These are phyloP conservation scores for Colletotrichum sp. DNA, from an alignment of 2,329 filamentous ascomycete genomes.

Conservation along the genomic window DNA sequence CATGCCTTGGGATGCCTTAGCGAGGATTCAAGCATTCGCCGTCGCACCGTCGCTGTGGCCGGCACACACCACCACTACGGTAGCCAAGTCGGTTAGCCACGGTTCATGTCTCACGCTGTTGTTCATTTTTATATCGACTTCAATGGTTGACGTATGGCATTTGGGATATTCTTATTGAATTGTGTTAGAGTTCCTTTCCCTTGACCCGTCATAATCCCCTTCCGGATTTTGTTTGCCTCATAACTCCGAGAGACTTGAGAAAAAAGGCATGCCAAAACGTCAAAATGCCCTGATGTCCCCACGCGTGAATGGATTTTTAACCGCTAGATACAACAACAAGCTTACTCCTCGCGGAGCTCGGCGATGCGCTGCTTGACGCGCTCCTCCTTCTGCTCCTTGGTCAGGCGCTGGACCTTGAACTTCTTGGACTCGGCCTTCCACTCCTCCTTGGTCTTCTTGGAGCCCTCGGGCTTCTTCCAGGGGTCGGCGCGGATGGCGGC, in stretches of 20 bases:
- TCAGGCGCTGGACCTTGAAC: conserved; percentile 79
- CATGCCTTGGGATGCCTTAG: not conserved
- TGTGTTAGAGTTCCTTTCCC: conserved; percentile 11
- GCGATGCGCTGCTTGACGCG: conserved; percentile 92
- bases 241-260: conserved; percentile 19
- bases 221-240: conserved; percentile 19
- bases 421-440: conserved; percentile 97
- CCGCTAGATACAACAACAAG: conserved; percentile 12
- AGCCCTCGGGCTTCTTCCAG: conserved; percentile 88
- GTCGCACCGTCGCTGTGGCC: not conserved
- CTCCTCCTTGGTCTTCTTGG: conserved; percentile 96
- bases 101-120: not conserved
- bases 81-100: not conserved
- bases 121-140: not conserved
- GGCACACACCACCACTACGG: not conserved
- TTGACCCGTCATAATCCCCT: conserved; percentile 14
- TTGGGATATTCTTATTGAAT: conserved; percentile 23
- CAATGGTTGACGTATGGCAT: conserved; percentile 18
- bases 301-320: conserved; percentile 2
- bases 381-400: conserved; percentile 81
- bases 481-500: conserved; percentile 96
- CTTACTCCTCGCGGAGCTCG: conserved; percentile 67
- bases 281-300: conserved; percentile 6
- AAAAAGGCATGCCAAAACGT: conserved; percentile 21
- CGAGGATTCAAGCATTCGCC: not conserved